Base-by-base conservation (phyloP, 176 grass and related monocot genomes). In the Rhynchospora tenuis region DNA sequence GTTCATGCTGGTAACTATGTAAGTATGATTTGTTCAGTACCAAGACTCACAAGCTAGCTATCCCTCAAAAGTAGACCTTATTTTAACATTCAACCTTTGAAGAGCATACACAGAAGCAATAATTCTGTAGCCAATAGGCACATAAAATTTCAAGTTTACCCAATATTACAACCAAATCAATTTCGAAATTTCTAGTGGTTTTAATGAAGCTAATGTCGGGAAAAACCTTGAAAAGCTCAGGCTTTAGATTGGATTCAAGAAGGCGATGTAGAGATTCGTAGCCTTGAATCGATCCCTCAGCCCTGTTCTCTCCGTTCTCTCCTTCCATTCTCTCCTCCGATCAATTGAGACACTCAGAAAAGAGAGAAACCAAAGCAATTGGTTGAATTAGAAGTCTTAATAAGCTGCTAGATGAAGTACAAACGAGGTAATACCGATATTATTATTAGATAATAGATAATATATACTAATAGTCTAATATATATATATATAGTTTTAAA, bases 261-360 rank as follows among this genome's bases (percentile, higher is more conserved):
- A 99, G 96, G 85, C 86, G 84, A 59, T 95, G 91, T 68, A 99
- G 91, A 27, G 96, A 95, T 63, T 99, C 96, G 84, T 91, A 89
- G 56, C 91, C 96, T 24, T 83, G 87, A 72, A 99, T 93, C 69
- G 96, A 95, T 33, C 85, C 89, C 47, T 68, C 80, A 17, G 20
- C 60, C 45, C 31, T 67, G 6, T 67, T 81, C 58, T 81, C 59
- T 82, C 80, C 80, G 16, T 82, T 68, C 27, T 82, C 80, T 44
- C 80, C 61, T 65, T 82, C 80, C 80, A 82, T 82, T 19, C 3
- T 65, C 42, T 51, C 59, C 46, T 17, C 2, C 9, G 22, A 46
- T 81, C 42, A 81, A 45, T 23, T 47, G 17, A 81, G 27, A 22
- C 45, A 28, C 47, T 9, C 14, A 55, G 24, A 17, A 76, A 9